These are phyloP conservation scores for Fraxinus ornus DNA, from an alignment of 305 asterid species.

Conservation along the genomic window DNA sequence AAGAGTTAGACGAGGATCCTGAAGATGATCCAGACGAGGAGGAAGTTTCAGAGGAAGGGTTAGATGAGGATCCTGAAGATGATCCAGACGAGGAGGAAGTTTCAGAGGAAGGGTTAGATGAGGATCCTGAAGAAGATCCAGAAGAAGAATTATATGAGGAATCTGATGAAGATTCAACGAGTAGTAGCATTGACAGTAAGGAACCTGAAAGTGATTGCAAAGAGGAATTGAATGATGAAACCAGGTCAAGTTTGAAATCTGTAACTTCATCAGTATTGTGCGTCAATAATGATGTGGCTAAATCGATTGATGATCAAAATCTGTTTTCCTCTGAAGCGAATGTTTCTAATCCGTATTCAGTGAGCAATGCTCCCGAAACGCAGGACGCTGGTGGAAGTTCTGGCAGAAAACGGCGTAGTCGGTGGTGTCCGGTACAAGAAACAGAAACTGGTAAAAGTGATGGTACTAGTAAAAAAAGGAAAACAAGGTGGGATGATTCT, in stretches of 20 bases:
- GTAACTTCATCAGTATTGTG: not conserved
- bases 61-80: not conserved
- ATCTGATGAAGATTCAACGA: not conserved
- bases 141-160: constrained; percentile 17
- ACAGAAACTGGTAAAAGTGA: constrained; percentile 18
- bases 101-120: not conserved
- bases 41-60: not conserved
- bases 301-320: not conserved
- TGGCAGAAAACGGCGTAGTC: constrained; percentile 24
- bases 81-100: not conserved
- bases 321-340: not conserved
- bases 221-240: not conserved
- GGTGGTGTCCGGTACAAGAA: constrained; percentile 34
- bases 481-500: constrained; percentile 43
- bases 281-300: not conserved
- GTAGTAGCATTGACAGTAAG: not conserved
- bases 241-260: not conserved
- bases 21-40: too few relatives aligned
- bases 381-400: constrained; percentile 12
- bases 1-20: too few relatives aligned
- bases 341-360: not conserved
- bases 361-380: not conserved
- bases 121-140: constrained; percentile 14
- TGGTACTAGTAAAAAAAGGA: constrained; percentile 29
- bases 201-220: constrained; percentile 15